These are phyloP conservation scores for Amorphotheca resinae DNA, from an alignment of 495 filamentous ascomycete species.

Conservation along the genomic window DNA sequence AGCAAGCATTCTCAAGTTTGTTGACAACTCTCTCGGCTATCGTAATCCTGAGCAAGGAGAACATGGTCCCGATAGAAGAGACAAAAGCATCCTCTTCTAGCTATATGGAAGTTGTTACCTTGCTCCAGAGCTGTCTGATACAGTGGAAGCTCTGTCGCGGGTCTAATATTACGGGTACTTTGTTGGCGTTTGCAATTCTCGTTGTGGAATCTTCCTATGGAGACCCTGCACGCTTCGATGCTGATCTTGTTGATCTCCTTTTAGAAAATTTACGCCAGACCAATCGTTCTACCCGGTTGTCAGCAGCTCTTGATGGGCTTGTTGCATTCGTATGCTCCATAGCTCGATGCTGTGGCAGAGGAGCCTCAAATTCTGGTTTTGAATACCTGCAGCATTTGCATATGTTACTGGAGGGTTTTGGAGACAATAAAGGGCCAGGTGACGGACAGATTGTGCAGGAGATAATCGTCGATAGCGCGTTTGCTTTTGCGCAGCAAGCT, in stretches of 20 bases:
- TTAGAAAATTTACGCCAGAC: background rate
- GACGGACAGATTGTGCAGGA: slow-evolving; percentile 2
- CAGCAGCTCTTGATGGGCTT: slow-evolving; percentile 14
- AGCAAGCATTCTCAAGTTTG: slow-evolving; percentile 24
- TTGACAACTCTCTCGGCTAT: slow-evolving; percentile 27
- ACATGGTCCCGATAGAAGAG: background rate
- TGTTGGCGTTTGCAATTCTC: slow-evolving; percentile 10
- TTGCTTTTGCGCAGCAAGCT: slow-evolving; percentile 14
- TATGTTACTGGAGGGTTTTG: slow-evolving; percentile 4
- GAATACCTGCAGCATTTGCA: slow-evolving; percentile 25
- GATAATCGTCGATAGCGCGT: slow-evolving; percentile 17
- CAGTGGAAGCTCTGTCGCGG: background rate
- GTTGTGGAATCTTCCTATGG: background rate
- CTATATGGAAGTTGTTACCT: slow-evolving; percentile 7
- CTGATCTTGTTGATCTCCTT: slow-evolving; percentile 1
- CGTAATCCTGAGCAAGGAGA: slow-evolving; percentile 20
- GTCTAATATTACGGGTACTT: background rate
- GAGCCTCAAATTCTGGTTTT: slow-evolving; percentile 22
- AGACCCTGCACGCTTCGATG: no score
- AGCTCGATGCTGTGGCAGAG: slow-evolving; percentile 26
- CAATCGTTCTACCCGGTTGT: background rate
- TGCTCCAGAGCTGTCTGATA: slow-evolving; percentile 6
- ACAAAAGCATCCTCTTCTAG: background rate
- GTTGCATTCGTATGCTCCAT: slow-evolving; percentile 24
- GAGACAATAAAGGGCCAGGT: background rate